Evolutionary conservation across 441 rosid species (phyloP), one percentile per base, ranked within the genome.

Genomic region (Jatropha podagrica): DNA sequence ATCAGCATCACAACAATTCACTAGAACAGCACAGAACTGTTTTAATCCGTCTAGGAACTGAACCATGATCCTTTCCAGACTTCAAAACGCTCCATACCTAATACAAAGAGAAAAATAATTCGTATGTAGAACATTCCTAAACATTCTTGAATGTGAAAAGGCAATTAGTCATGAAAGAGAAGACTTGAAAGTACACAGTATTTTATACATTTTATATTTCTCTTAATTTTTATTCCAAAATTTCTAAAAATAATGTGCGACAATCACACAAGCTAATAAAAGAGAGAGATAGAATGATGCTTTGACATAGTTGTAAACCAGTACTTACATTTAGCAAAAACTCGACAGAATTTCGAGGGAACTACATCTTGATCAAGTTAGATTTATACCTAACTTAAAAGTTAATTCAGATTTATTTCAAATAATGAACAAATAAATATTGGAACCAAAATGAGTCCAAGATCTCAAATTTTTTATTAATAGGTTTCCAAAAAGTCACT

Each of bases 71-170:
- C 71, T 75, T 79, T 82, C 48, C 61, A 54, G 81, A 83, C 32
- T 78, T 86, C 92, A 92, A 87, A 82, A 87, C 86, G 69, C 86
- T 84, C 88, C 95, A 92, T 92, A 81, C 90, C 98, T 92, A 74
- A 44, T 49, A 46, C 65, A 65, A 55, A 37, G 41, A 63, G 18
- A 63, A 56, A 6, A 11, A 70, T 46, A 26, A 66, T 18, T 67
- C 12, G n/a, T 68, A 52, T 38, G 15, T 26, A 40, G 18, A 59
- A 54, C 3, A 51, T 54, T 49, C 61, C 46, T 42, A 32, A 10
- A 20, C n/a, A 46, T 44, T 54, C n/a, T 69, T 49, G 69, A 51
- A 37, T n/a, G 46, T 66, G 40, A n/a, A 64, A 49, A 49, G 27
- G 58, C 20, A 18, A 10, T 15, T n/a, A 2, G 17, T 42, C 44